Percentiles rank a stretch among this genome's conserved stretches.
These are phyloP conservation scores for Cydonia oblonga DNA, from an alignment of 331 rosid genomes.

Conservation along the genomic window DNA sequence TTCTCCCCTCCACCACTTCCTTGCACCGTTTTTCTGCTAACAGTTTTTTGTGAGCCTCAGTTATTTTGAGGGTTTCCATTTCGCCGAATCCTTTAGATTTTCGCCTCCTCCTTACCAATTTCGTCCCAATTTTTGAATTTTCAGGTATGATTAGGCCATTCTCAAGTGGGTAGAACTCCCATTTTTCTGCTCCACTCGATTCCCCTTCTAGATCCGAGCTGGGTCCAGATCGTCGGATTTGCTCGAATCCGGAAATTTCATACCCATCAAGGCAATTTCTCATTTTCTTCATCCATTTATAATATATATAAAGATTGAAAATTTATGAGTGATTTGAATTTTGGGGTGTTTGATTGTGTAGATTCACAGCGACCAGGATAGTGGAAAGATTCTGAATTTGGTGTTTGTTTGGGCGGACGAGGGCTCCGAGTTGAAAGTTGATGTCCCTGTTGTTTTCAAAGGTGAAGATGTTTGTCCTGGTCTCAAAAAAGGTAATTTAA, in stretches of 20 bases:
- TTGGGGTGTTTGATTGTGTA: conserved; percentile 3
- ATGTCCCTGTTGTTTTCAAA: conserved; percentile 72
- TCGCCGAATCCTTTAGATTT: too few species aligned
- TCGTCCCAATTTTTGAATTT: too few species aligned
- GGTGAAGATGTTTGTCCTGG: conserved; percentile 81
- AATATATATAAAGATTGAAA: not conserved
- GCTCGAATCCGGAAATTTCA: conserved; percentile 63
- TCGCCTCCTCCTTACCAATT: too few species aligned
- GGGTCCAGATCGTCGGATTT: conserved; percentile 82
- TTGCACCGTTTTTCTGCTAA: too few species aligned
- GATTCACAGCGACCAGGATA: conserved; percentile 64
- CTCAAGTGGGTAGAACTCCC: conserved; percentile 49
- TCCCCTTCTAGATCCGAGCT: conserved; percentile 85
- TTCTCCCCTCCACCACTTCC: too few species aligned
- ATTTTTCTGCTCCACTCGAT: conserved; percentile 65
- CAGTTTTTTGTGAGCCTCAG: too few species aligned
- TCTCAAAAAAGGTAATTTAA: conserved; percentile 57
- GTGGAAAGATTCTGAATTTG: conserved; percentile 63
- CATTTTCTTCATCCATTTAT: not conserved
- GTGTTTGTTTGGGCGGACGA: conserved; percentile 98
- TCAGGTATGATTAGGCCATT: conserved; percentile 22
- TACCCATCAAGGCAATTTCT: conserved; percentile 65
- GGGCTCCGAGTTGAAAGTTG: conserved; percentile 65
- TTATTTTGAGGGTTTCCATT: too few species aligned
- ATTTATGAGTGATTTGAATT: not conserved